Conservation (phyloP, 495 filamentous ascomycete species). For the Cudoniella acicularis region DNA sequence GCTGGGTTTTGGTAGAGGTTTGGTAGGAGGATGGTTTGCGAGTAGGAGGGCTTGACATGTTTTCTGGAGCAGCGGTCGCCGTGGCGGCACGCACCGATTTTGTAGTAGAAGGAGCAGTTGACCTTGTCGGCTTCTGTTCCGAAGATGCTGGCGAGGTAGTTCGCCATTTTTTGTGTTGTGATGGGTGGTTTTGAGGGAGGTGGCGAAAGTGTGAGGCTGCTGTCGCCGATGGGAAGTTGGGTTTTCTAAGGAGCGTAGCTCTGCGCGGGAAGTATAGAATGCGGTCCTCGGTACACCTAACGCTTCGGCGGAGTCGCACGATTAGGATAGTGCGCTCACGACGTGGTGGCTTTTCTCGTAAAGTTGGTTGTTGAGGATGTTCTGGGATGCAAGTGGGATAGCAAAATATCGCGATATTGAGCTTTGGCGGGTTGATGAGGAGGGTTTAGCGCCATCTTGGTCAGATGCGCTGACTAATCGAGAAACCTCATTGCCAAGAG, state of each 20-base stretch:
- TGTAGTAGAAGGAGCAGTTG: constrained; percentile 62
- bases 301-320: neutral
- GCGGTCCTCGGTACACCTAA: neutral
- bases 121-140: constrained; percentile 98
- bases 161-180: constrained; percentile 55
- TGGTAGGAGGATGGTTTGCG: constrained; percentile 93
- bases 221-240: neutral
- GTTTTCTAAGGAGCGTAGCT: neutral
- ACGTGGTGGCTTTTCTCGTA: too few relatives aligned
- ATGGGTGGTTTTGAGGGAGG: neutral
- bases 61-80: constrained; percentile 97
- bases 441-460: neutral
- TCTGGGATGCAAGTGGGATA: neutral
- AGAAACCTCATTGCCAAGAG: neutral
- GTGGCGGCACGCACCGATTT: constrained; percentile 97
- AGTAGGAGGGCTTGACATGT: constrained; percentile 98
- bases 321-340: neutral
- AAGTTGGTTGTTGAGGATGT: neutral
- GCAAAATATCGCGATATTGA: neutral
- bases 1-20: constrained; percentile 99
- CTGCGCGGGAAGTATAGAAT: neutral
- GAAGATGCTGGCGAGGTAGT: constrained; percentile 99
- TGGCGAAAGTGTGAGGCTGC: neutral
- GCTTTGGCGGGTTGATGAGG: neutral
- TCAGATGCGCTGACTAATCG: neutral